Evolutionary conservation across 192 early-diverging fungal species (phyloP).

Genomic region (Paraglomus occultum): DNA sequence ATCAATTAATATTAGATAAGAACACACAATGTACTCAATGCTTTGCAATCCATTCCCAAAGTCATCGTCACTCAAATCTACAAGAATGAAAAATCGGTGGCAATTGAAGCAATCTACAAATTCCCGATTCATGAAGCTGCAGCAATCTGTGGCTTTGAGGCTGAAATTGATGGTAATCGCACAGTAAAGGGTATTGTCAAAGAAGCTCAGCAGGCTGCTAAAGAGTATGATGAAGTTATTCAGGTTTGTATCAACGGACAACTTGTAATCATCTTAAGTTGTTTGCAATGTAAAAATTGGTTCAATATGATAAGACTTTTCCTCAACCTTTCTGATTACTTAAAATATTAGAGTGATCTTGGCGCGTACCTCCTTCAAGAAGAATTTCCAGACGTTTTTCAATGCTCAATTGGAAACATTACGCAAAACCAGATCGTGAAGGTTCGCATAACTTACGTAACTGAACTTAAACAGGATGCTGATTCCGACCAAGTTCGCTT

Average conservation of each 20-base stretch:
- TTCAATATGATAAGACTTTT: too few relatives aligned
- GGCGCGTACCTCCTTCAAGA: slow-evolving; percentile 17
- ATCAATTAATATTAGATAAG: too few relatives aligned
- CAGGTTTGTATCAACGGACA: background rate
- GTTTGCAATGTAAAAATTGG: background rate
- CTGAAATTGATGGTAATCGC: slow-evolving; percentile 11
- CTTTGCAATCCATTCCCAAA: background rate
- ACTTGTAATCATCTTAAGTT: too few relatives aligned
- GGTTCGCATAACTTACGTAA: slow-evolving; percentile 48
- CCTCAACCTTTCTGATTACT: too few relatives aligned
- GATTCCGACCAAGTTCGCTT: slow-evolving; percentile 46
- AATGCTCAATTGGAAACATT: slow-evolving; percentile 49
- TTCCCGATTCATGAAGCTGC: slow-evolving; percentile 20
- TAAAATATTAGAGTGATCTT: background rate
- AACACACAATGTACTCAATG: too few relatives aligned
- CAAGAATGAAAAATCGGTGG: slow-evolving; percentile 1
- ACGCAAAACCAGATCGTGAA: slow-evolving; percentile 30
- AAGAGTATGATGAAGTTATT: slow-evolving; percentile 16
- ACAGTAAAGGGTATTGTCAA: slow-evolving; percentile 22
- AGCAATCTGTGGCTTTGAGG: slow-evolving; percentile 21
- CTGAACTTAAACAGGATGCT: slow-evolving; percentile 46
- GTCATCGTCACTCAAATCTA: slow-evolving; percentile 17
- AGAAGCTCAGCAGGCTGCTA: slow-evolving; percentile 6
- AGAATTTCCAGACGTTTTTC: slow-evolving; percentile 39
- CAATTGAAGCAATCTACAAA: slow-evolving; percentile 19